phyloP scores from a whole-genome alignment of 306 rosid species.

The Glycine latifolia region DNA sequence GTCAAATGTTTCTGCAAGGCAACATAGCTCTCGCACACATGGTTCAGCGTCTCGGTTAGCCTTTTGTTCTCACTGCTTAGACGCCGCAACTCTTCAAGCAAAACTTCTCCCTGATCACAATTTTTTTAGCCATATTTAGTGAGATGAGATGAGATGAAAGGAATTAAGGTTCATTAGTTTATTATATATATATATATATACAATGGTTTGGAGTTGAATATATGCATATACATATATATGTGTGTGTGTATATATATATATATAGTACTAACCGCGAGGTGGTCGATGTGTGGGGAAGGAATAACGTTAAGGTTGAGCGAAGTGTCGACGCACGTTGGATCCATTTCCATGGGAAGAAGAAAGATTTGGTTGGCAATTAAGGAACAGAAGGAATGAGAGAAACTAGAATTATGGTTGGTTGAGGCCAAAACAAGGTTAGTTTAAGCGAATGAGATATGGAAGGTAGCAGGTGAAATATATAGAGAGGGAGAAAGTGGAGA shows the following conservation, averaged over 20 bases:
- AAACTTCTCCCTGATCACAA: conserved; percentile 16
- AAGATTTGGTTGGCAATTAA: background rate
- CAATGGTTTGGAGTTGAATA: too few relatives aligned
- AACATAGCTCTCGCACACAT: conserved; percentile 55
- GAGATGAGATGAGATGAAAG: too few relatives aligned
- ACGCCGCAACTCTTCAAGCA: conserved; percentile 65
- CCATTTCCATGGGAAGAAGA: conserved; percentile 39
- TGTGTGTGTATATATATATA: too few relatives aligned
- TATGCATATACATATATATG: too few relatives aligned
- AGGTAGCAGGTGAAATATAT: conserved; percentile 16
- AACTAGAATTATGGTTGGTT: background rate
- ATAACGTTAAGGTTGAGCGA: conserved; percentile 69
- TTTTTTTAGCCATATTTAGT: too few relatives aligned
- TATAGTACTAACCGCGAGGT: conserved; percentile 43
- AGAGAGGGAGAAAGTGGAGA: background rate
- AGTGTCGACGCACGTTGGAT: conserved; percentile 52
- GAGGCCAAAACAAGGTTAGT: background rate
- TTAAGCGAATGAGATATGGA: conserved; percentile 19
- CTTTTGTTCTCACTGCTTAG: conserved; percentile 68
- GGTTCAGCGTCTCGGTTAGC: conserved; percentile 57
- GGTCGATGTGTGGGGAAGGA: conserved; percentile 38
- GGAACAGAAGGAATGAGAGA: background rate
- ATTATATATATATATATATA: too few relatives aligned
- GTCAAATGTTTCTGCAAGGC: conserved; percentile 56
- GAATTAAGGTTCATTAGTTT: too few relatives aligned